These are phyloP conservation scores for Calonectria pseudoreteaudii DNA, from an alignment of 2,329 filamentous ascomycete genomes.

Conservation along the genomic window DNA sequence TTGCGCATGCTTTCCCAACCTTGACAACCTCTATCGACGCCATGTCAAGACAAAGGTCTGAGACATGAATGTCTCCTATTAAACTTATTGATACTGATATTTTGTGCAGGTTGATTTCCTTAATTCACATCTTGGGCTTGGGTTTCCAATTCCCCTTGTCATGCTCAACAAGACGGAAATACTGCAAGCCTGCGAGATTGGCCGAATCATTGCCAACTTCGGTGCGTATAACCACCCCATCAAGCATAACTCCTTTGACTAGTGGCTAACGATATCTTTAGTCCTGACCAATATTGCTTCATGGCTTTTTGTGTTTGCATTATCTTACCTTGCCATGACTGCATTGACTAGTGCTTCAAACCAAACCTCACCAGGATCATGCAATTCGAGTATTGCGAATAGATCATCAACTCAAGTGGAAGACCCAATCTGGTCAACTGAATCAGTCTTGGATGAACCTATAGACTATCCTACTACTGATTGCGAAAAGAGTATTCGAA, in stretches of 20 bases:
- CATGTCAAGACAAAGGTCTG: slow-evolving; percentile 50
- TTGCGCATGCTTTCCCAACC: slow-evolving; percentile 24
- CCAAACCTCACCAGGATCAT: not conserved
- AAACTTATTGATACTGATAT: slow-evolving; percentile 6
- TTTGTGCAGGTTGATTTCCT: slow-evolving; percentile 59
- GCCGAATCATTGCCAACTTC: slow-evolving; percentile 57
- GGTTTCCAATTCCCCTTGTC: slow-evolving; percentile 62
- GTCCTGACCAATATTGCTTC: slow-evolving; percentile 51
- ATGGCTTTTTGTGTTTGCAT: slow-evolving; percentile 48
- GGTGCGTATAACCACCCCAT: slow-evolving; percentile 45
- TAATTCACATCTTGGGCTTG: slow-evolving; percentile 63
- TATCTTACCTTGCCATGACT: slow-evolving; percentile 38
- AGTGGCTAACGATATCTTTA: slow-evolving; percentile 34
- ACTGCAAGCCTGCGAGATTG: slow-evolving; percentile 50
- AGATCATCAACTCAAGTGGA: slow-evolving; percentile 13
- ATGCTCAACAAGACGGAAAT: slow-evolving; percentile 55
- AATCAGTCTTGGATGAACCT: slow-evolving; percentile 31
- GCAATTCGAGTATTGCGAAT: not conserved
- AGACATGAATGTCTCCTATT: not conserved
- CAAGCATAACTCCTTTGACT: not conserved
- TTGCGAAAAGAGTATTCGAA: slow-evolving; percentile 18
- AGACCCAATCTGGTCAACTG: slow-evolving; percentile 36
- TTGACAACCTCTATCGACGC: slow-evolving; percentile 45
- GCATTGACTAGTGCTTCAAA: slow-evolving; percentile 13
- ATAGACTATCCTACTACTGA: not conserved